Evolutionary conservation across 140 eudicot species (phyloP).

Genomic region (Flaveria floridana): DNA sequence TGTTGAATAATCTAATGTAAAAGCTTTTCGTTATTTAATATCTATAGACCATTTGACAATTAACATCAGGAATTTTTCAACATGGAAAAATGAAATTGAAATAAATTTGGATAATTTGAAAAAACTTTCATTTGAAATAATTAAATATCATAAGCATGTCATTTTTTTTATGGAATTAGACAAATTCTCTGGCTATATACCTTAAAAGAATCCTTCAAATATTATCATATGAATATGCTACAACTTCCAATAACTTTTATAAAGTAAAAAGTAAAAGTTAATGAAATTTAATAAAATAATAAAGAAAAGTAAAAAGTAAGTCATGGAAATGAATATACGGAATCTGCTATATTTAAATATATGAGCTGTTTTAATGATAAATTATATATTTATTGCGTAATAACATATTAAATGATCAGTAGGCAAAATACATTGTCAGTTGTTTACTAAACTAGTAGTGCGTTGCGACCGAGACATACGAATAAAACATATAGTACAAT

Average conservation of each 20-base stretch:
- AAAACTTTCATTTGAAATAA: conserved; percentile 15
- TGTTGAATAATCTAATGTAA: neutral
- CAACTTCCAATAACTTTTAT: conserved; percentile 42
- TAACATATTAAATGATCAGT: neutral
- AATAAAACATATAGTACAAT: too few relatives aligned
- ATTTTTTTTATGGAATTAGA: conserved; percentile 36
- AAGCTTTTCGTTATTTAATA: neutral
- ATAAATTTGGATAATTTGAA: conserved; percentile 18
- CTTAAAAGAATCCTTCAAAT: conserved; percentile 36
- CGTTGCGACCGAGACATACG: too few relatives aligned
- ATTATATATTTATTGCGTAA: neutral
- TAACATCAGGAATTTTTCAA: neutral
- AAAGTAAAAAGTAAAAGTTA: conserved; percentile 38
- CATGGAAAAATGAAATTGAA: neutral
- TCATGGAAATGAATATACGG: conserved; percentile 34
- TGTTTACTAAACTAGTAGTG: too few relatives aligned
- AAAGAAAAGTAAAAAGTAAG: conserved; percentile 38
- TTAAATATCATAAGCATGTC: conserved; percentile 37
- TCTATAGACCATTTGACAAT: neutral
- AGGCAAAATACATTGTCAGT: neutral
- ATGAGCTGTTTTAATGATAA: neutral
- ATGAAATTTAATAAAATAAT: conserved; percentile 28
- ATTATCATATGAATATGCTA: conserved; percentile 26
- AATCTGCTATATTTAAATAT: conserved; percentile 15
- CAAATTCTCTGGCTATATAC: conserved; percentile 38